Conservation (phyloP, 441 rosid species). For the Adansonia madagascariensis region DNA sequence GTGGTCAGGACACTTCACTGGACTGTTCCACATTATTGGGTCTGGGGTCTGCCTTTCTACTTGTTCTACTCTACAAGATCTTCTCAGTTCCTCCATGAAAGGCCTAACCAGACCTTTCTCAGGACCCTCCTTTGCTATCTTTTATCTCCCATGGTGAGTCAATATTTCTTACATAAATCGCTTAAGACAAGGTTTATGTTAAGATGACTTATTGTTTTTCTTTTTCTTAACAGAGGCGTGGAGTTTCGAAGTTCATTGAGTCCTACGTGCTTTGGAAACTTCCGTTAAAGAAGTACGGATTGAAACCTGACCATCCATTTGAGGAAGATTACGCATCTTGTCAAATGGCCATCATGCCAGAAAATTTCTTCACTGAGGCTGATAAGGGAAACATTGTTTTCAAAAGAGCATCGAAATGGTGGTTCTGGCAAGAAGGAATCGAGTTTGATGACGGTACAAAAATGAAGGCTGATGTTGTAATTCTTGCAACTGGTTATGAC, state of each 20-base stretch:
- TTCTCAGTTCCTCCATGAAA: conserved; percentile 80
- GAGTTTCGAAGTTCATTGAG: conserved; percentile 75
- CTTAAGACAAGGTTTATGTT: background rate
- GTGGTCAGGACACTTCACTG: conserved; percentile 77
- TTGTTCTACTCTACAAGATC: conserved; percentile 82
- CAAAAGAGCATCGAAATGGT: no score
- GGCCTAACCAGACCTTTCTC: conserved; percentile 63
- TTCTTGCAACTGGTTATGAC: no score
- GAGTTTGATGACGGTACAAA: no score
- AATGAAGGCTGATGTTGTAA: no score
- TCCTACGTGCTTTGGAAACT: conserved; percentile 77
- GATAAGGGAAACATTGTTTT: conserved; percentile 68
- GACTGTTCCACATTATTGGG: conserved; percentile 85
- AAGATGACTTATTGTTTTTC: background rate
- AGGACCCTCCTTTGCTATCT: conserved; percentile 57
- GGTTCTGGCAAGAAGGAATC: no score
- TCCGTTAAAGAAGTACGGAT: conserved; percentile 71
- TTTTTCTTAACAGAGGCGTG: conserved; percentile 53
- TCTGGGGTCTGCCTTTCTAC: conserved; percentile 90
- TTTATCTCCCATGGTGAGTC: conserved; percentile 66
- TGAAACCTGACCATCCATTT: conserved; percentile 84
- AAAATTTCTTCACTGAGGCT: conserved; percentile 75
- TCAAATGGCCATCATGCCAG: conserved; percentile 88
- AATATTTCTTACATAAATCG: background rate
- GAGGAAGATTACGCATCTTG: conserved; percentile 88